phyloP scores from a whole-genome alignment of 169 alveolate genomes.

The Plasmodium inui region DNA sequence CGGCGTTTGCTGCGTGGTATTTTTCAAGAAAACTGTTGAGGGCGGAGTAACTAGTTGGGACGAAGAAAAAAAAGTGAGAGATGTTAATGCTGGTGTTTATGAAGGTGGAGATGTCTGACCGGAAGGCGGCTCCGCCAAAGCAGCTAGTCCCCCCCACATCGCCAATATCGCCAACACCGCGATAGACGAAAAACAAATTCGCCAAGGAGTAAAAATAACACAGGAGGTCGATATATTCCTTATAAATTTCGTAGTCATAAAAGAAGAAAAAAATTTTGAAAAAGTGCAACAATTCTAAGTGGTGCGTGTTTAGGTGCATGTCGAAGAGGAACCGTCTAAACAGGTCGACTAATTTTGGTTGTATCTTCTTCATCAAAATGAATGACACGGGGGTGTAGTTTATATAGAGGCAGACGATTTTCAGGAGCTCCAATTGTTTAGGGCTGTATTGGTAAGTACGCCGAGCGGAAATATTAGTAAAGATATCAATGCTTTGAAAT shows the following conservation, averaged over 20 bases:
- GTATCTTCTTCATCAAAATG: slow-evolving; percentile 43
- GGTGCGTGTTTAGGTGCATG: slow-evolving; percentile 26
- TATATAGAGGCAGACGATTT: slow-evolving; percentile 52
- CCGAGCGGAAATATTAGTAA: neutral
- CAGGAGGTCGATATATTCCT: slow-evolving; percentile 23
- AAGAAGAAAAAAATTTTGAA: slow-evolving; percentile 49
- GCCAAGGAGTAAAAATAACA: slow-evolving; percentile 12
- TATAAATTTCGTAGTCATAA: slow-evolving; percentile 47
- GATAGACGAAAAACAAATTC: slow-evolving; percentile 29
- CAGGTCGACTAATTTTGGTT: slow-evolving; percentile 5
- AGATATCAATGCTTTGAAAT: slow-evolving; percentile 26
- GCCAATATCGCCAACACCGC: neutral
- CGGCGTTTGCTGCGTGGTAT: neutral
- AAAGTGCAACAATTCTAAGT: slow-evolving; percentile 48
- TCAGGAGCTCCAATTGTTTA: slow-evolving; percentile 57
- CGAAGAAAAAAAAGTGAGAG: slow-evolving; percentile 56
- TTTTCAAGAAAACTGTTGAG: slow-evolving; percentile 16
- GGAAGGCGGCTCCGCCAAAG: neutral
- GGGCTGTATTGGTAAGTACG: slow-evolving; percentile 36
- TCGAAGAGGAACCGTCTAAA: slow-evolving; percentile 33
- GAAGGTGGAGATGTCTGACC: slow-evolving; percentile 45
- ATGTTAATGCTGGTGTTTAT: slow-evolving; percentile 35
- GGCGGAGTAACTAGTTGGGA: slow-evolving; percentile 39
- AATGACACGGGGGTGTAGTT: slow-evolving; percentile 69
- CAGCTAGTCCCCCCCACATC: neutral